These are phyloP conservation scores for Annulohypoxylon bovei DNA, from an alignment of 495 filamentous ascomycete genomes.

Conservation along the genomic window DNA sequence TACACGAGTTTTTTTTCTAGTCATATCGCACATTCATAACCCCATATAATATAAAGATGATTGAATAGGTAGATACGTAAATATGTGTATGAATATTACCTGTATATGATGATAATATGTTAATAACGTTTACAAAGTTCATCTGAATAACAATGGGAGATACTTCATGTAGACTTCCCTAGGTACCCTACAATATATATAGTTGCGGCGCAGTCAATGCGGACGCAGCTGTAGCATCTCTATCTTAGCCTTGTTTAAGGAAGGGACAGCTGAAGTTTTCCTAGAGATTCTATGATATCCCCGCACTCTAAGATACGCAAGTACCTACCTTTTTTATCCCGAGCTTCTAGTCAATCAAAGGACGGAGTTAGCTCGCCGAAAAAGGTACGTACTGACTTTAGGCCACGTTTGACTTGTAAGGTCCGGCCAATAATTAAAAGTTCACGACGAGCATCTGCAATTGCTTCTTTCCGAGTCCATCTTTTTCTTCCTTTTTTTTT, in stretches of 20 bases:
- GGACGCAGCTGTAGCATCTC: too few relatives aligned
- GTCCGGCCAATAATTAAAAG: conserved; percentile 45
- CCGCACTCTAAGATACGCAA: conserved; percentile 31
- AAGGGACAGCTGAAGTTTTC: conserved; percentile 12
- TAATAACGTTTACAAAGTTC: neutral
- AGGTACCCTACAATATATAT: too few relatives aligned
- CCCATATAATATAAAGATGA: neutral
- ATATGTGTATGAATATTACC: too few relatives aligned
- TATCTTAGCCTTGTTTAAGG: conserved; percentile 10
- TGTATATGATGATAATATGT: neutral
- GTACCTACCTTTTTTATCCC: conserved; percentile 18
- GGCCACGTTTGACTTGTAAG: conserved; percentile 42
- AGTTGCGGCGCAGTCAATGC: neutral
- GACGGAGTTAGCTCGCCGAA: conserved; percentile 22
- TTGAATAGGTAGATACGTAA: too few relatives aligned
- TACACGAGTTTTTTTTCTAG: too few relatives aligned
- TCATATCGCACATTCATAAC: neutral
- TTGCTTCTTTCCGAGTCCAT: conserved; percentile 35
- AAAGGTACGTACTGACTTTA: conserved; percentile 45
- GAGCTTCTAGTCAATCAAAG: conserved; percentile 35
- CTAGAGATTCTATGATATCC: conserved; percentile 36
- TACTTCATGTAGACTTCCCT: too few relatives aligned
- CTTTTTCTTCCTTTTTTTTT: conserved; percentile 48
- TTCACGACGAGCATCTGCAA: conserved; percentile 34
- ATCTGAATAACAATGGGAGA: too few relatives aligned